Percentiles rank a stretch among this genome's conserved stretches.
These are phyloP conservation scores for Scleroderma citrinum DNA, from an alignment of 768 basidiomycete genomes.

Conservation along the genomic window DNA sequence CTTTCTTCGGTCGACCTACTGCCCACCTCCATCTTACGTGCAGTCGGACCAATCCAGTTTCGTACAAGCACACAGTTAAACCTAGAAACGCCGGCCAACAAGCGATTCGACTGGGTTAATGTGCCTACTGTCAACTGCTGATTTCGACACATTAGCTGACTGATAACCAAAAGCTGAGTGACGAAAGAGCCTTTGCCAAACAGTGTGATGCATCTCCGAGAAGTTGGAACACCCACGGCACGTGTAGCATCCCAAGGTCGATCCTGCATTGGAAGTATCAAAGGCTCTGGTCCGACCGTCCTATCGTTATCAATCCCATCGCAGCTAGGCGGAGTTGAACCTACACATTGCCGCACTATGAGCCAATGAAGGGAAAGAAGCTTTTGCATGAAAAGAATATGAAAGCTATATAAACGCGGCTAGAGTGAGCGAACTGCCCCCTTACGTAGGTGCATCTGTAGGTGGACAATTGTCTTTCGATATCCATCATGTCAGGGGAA, in stretches of 20 bases:
- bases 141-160: background rate
- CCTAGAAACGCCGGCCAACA: too few species aligned
- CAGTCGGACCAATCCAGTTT: too few species aligned
- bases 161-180: background rate
- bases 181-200: background rate
- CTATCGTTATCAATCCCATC: slow-evolving; percentile 2
- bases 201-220: background rate
- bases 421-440: slow-evolving; percentile 12
- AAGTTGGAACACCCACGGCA: background rate
- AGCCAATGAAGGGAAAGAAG: slow-evolving; percentile 3
- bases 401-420: slow-evolving; percentile 13
- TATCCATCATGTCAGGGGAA: slow-evolving; percentile 1
- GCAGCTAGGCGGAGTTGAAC: background rate
- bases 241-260: background rate
- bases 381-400: slow-evolving; percentile 10
- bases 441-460: slow-evolving; percentile 18
- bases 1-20: too few species aligned
- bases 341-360: slow-evolving; percentile 1
- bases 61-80: too few species aligned
- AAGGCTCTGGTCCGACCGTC: background rate
- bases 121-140: background rate
- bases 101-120: background rate
- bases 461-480: slow-evolving; percentile 7
- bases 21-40: too few species aligned
- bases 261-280: background rate